Percentiles rank a stretch among this genome's conserved stretches.
phyloP scores from a whole-genome alignment of 2,329 filamentous ascomycete genomes.

The Aspergillus pseudoglaucus region DNA sequence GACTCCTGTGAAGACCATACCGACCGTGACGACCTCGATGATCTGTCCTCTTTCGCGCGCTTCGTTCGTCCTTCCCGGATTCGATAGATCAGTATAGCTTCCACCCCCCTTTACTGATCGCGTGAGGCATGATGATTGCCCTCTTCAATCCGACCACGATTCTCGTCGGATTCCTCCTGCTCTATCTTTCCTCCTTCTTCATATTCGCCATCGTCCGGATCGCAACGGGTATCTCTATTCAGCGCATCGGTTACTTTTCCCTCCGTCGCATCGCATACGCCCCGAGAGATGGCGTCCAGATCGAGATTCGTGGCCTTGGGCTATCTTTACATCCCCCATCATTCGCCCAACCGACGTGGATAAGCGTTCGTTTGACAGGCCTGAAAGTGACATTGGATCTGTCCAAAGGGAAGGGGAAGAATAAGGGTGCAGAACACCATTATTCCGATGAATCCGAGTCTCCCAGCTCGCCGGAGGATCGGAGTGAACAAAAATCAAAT shows the following conservation, averaged over 20 bases:
- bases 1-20: background rate
- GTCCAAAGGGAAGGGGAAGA: slow-evolving; percentile 30
- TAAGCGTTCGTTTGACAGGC: slow-evolving; percentile 83
- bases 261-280: slow-evolving; percentile 86
- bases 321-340: slow-evolving; percentile 87
- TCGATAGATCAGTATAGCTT: slow-evolving; percentile 19
- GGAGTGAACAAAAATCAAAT: slow-evolving; percentile 12
- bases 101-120: slow-evolving; percentile 20
- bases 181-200: slow-evolving; percentile 88
- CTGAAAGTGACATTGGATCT: slow-evolving; percentile 78
- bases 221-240: slow-evolving; percentile 88
- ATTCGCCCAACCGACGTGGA: slow-evolving; percentile 94
- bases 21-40: slow-evolving; percentile 12
- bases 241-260: slow-evolving; percentile 88
- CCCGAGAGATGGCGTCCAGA: slow-evolving; percentile 76
- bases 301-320: slow-evolving; percentile 84
- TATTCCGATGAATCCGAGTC: slow-evolving; percentile 15
- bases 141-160: slow-evolving; percentile 66
- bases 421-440: slow-evolving; percentile 8
- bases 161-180: slow-evolving; percentile 73
- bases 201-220: slow-evolving; percentile 89
- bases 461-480: slow-evolving; percentile 19
- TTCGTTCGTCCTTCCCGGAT: slow-evolving; percentile 5
- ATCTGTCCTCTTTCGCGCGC: slow-evolving; percentile 9
- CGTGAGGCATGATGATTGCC: slow-evolving; percentile 35